Base-by-base conservation (phyloP, 352 stramenopile species). In the Phytopythium helicoides region DNA sequence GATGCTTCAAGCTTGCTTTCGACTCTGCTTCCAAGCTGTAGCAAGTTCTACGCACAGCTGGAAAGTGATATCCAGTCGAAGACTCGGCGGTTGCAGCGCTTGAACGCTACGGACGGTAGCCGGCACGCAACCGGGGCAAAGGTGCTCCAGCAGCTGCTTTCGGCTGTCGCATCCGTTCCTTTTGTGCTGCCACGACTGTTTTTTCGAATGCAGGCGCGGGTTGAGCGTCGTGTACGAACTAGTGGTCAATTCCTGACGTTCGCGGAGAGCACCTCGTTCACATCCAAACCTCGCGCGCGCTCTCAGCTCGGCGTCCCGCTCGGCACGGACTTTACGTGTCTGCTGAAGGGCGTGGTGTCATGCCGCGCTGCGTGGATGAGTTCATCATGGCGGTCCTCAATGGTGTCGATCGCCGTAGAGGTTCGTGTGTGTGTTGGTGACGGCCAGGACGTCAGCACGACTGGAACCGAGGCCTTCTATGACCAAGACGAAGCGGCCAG, bases 201-300 rank as follows among this genome's bases (percentile, higher is more conserved):
- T 31, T 85, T 85, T 53, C 63, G 73, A 7, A 69, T 66, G 21
- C 56, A 60, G 40, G 35, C 74, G 22, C 53, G 41, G 14, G 36
- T 26, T 18, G 28, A 62, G 36, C 55, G 60, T 2, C 60, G 58
- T 9, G 25, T 85, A 9, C 57, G 56, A 0, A 67, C 68, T 0
- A 81, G 66, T 37, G 65, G 61, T 7, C 68, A 80, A 23, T 85
- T 85, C 33, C 37, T 85, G 23, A 85, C 73, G 1, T 71, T 67
- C 31, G 56, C 68, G 1, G 73, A 85, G 35, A 70, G 58, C 46
- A 18, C 71, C 1, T 54, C 71, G 10, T 78, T 78, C 33, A 69
- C 71, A 16, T 47, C 71, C 2, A 85, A 85, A 38, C 73, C 71
- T 6, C 64, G 73, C 18, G 51, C 71, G 35, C 71, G 68, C 3